Evolutionary conservation across 208 protist genomes (phyloP).

Genomic region (Vickermania spadyakhi): DNA sequence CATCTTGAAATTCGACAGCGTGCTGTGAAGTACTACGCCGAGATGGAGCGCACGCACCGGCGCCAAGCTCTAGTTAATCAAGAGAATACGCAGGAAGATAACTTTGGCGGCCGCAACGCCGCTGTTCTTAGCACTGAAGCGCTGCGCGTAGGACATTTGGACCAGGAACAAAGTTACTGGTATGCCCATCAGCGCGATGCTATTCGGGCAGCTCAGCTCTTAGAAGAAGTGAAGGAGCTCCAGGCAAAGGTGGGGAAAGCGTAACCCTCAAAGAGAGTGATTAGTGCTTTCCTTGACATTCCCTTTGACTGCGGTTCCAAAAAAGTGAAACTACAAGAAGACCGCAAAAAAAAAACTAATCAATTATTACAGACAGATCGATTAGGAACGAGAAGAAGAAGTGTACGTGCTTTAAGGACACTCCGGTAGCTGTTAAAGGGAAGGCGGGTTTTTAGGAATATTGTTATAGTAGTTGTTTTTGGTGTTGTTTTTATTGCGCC

Average conservation of each 20-base stretch:
- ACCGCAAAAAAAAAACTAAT: no score
- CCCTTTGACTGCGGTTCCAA: no score
- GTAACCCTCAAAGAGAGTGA: no score
- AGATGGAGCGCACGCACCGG: conserved; percentile 83
- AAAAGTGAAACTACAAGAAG: no score
- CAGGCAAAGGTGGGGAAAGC: conserved; percentile 35
- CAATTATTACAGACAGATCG: no score
- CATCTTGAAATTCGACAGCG: conserved; percentile 66
- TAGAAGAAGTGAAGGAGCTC: conserved; percentile 72
- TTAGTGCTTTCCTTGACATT: no score
- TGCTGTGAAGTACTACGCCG: conserved; percentile 80
- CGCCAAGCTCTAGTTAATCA: conserved; percentile 73
- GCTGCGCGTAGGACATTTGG: conserved; percentile 42
- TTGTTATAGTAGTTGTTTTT: no score
- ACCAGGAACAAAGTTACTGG: conserved; percentile 85
- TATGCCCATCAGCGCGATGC: conserved; percentile 77
- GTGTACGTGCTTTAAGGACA: no score
- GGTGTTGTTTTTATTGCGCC: no score
- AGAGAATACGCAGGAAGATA: conserved; percentile 66
- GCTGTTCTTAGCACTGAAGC: conserved; percentile 35
- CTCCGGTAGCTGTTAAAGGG: no score
- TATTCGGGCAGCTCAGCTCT: conserved; percentile 73
- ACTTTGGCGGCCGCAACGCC: conserved; percentile 33
- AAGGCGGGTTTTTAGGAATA: no score
- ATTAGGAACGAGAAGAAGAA: no score